Evolutionary conservation across 2,329 filamentous ascomycete species (phyloP).

Genomic region (Purpureocillium lavendulum): DNA sequence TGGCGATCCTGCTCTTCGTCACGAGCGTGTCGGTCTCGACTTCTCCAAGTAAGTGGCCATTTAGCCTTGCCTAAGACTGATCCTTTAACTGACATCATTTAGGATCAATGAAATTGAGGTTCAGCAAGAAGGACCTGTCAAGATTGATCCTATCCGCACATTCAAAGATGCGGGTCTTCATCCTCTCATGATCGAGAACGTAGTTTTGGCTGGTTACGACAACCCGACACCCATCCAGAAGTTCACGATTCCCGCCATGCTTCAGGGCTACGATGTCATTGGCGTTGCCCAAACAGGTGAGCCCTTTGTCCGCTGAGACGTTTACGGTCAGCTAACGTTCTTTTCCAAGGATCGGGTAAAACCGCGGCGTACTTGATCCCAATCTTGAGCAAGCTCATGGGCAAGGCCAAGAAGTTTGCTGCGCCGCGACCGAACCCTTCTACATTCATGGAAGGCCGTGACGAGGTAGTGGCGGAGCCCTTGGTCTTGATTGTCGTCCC

Average conservation of each 20-base stretch:
- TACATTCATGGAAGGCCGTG: conserved; percentile 40
- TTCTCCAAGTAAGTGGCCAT: conserved; percentile 48
- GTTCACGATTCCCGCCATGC: conserved; percentile 73
- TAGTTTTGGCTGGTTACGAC: conserved; percentile 62
- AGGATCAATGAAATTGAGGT: conserved; percentile 50
- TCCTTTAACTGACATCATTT: conserved; percentile 12
- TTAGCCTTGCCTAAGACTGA: background rate
- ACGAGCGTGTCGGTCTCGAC: conserved; percentile 45
- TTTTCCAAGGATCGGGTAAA: conserved; percentile 74
- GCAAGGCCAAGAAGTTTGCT: conserved; percentile 82
- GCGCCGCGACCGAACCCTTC: conserved; percentile 64
- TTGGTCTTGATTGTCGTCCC: conserved; percentile 79
- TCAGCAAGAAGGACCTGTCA: conserved; percentile 45
- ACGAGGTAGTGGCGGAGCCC: conserved; percentile 67
- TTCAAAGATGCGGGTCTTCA: conserved; percentile 80
- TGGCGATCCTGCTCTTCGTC: conserved; percentile 42
- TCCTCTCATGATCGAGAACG: conserved; percentile 71
- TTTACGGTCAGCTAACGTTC: background rate
- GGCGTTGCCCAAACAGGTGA: conserved; percentile 88
- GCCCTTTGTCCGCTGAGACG: conserved; percentile 12
- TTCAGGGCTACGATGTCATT: conserved; percentile 72
- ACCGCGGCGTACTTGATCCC: conserved; percentile 89
- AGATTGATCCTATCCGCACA: conserved; percentile 39
- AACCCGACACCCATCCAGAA: conserved; percentile 80
- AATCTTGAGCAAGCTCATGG: conserved; percentile 85